A percentile compares a stretch with the other conserved stretches of the same genome.
Conservation (phyloP, 2,329 filamentous ascomycete genomes). For the Conoideocrella luteorostrata region DNA sequence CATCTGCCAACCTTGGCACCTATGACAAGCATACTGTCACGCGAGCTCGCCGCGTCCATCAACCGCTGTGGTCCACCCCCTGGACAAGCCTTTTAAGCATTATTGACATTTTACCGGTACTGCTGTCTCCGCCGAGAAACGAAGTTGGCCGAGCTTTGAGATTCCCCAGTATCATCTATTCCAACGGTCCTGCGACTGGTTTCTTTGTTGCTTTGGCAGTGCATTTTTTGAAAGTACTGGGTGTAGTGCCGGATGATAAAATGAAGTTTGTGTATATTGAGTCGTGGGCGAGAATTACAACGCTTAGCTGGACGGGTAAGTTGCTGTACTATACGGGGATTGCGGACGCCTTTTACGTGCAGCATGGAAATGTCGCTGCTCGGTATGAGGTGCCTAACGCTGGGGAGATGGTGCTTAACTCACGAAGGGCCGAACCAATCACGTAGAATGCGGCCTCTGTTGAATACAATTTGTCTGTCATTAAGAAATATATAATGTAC, state of each 20-base stretch:
- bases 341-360: slow-evolving; percentile 75
- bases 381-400: slow-evolving; percentile 33
- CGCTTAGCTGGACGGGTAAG: slow-evolving; percentile 77
- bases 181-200: slow-evolving; percentile 83
- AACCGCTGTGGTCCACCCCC: slow-evolving; percentile 68
- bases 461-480: too few species aligned
- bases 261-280: slow-evolving; percentile 82
- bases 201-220: slow-evolving; percentile 61
- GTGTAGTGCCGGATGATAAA: slow-evolving; percentile 39
- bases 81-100: slow-evolving; percentile 61
- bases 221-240: slow-evolving; percentile 40
- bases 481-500: slow-evolving; percentile 15
- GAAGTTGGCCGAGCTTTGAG: slow-evolving; percentile 17
- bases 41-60: slow-evolving; percentile 75
- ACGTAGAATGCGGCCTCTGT: too few species aligned
- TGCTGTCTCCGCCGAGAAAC: slow-evolving; percentile 33
- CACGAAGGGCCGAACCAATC: too few species aligned
- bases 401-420: slow-evolving; percentile 35
- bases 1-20: slow-evolving; percentile 32
- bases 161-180: slow-evolving; percentile 71
- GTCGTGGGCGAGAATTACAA: slow-evolving; percentile 81
- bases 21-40: slow-evolving; percentile 64
- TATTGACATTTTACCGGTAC: slow-evolving; percentile 51
- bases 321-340: slow-evolving; percentile 58
- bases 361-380: slow-evolving; percentile 62